Evolutionary conservation across 495 filamentous ascomycete species (phyloP), one percentile per base, ranked within the genome.

Genomic region (Parathielavia hyrcaniae): DNA sequence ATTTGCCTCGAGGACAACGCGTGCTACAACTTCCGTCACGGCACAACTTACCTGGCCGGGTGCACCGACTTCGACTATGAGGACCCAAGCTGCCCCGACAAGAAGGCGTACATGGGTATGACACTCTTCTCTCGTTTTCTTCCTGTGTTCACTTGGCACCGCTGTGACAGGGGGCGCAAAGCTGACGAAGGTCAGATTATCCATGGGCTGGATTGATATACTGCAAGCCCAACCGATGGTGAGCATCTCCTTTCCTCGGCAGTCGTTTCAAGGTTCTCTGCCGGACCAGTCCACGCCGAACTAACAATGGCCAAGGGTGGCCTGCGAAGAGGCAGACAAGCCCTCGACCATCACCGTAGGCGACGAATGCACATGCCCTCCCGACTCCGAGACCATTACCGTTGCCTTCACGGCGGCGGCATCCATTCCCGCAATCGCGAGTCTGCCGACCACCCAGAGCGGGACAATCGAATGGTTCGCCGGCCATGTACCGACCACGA

Each of bases 1-100:
- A 59, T 55, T 13, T 75, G 69, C 52, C 55, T 71, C 12, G 66
- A 58, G 7, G 19, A 57, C 47, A 65, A 61, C 13, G 67, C 63
- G 5, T 72, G 66, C 55, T 73, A 53, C 51, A 60, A 69, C 55
- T 50, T 44, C 13, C 16, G 38, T 5, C 49, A 56, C 50, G 60
- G 52, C 13, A 61, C 64, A 7, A 73, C 69, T 3, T 73, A 73
- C 53, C 55, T 73, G 17, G 66, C 67, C 5, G 71, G 69, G 7
- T 73, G 71, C 35, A 72, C 62, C 30, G 68, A 72, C 53, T 13
- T 19, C 5, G 20, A 43, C 5, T 69, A 64, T 49, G 4, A 49
- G 5, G 61, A 65, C 30, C 5, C 47, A 0, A 55, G 20, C 46
- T 69, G 67, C 39, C 67, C 67, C 0, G 40, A 60, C 35, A 65